Evolutionary conservation across 306 rosid species (phyloP), one percentile per base, ranked within the genome.

Genomic region (Neltuma alba): DNA sequence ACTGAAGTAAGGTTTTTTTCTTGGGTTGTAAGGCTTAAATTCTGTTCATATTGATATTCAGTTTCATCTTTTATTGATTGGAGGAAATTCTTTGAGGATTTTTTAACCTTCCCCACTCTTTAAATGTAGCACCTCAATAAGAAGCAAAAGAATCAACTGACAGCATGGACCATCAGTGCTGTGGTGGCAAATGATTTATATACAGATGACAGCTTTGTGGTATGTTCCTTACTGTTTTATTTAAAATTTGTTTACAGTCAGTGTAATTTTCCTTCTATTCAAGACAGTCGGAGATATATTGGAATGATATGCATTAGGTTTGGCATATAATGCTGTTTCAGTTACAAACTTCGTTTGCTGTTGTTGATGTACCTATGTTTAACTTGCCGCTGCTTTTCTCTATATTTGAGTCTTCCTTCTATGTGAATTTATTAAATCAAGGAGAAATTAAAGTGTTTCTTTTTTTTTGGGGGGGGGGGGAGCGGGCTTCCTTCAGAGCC

Each of bases 161-260:
- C 80, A 12, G 73, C 90, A 9, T 93, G 97, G 98, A 87, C 84
- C 25, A 72, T 91, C 72, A 74, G 25, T 70, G 90, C 93, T 40
- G 97, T 95, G 82, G 85, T 90, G 67, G 97, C 96, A 50, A 95
- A 88, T 78, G 94, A 95, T 84, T 86, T 95, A 38, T 80, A 80
- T 70, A 95, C 98, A 0, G 98, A 95, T 69, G 99, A 95, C 82
- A 91, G 98, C 87, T 95, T 95, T 88, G 90, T 91, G 98, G 96
- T 91, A 86, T 38, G 93, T 67, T 62, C 70, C 78, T 66, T 83
- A 41, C 60, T n/a, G 60, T 80, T 55, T 48, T 62, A 21, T 47
- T 72, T 25, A 57, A 1, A 69, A 58, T 45, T 77, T 77, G 25
- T 47, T 63, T 76, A 68, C 28, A 28, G 10, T 63, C 41, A 28